Percentiles rank a stretch among this genome's conserved stretches.
These are phyloP conservation scores for Choanephora cucurbitarum DNA, from an alignment of 371 early-diverging fungal genomes.

Conservation along the genomic window DNA sequence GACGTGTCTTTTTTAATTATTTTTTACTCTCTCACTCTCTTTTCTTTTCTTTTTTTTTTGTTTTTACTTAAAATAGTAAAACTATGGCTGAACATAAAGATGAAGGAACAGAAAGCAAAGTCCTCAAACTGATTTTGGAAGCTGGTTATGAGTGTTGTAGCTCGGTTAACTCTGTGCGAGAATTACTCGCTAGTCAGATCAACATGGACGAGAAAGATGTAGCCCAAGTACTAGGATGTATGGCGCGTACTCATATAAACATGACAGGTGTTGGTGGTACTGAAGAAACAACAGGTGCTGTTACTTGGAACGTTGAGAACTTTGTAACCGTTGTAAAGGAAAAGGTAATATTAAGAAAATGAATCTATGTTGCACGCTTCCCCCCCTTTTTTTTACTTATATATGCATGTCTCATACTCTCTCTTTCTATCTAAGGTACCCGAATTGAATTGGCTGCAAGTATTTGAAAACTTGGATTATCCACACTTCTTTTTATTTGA, in stretches of 20 bases:
- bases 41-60: neutral
- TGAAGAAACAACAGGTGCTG: conserved; percentile 16
- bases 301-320: conserved; percentile 71
- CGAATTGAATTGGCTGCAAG: conserved; percentile 64
- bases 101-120: conserved; percentile 33
- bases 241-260: conserved; percentile 65
- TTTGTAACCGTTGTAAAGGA: conserved; percentile 61
- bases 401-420: conserved; percentile 5
- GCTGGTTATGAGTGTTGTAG: conserved; percentile 62
- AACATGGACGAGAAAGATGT: conserved; percentile 60
- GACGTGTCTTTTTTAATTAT: neutral
- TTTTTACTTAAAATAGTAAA: neutral
- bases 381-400: no score
- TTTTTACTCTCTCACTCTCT: neutral
- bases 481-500: conserved; percentile 69
- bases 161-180: conserved; percentile 46
- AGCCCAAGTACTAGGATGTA: conserved; percentile 73
- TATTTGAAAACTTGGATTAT: conserved; percentile 69
- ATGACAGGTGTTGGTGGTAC: conserved; percentile 52
- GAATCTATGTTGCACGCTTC: no score
- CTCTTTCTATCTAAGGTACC: conserved; percentile 41
- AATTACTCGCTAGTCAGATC: conserved; percentile 34
- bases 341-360: conserved; percentile 39
- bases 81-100: conserved; percentile 23
- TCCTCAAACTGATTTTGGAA: conserved; percentile 58